Evolutionary conservation across 805 yeast species (phyloP).

Genomic region (Maudiozyma turicensis): DNA sequence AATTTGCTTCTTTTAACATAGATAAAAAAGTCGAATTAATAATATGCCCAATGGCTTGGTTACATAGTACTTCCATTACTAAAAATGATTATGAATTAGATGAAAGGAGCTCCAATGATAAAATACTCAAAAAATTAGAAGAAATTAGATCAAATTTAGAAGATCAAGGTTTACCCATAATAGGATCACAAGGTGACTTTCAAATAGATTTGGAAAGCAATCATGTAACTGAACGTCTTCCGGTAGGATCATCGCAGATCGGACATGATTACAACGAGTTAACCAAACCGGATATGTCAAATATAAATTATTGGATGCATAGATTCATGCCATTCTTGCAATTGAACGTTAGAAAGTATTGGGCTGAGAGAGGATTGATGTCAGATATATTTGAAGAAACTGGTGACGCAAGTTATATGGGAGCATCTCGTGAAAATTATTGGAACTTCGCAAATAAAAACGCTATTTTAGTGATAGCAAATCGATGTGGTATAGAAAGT

Average conservation of each 20-base stretch:
- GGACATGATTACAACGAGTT: slow-evolving; percentile 19
- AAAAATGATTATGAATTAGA: slow-evolving; percentile 7
- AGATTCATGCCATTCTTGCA: slow-evolving; percentile 56
- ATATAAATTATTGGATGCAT: slow-evolving; percentile 64
- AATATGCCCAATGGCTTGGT: slow-evolving; percentile 84
- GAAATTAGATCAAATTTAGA: slow-evolving; percentile 8
- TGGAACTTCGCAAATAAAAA: slow-evolving; percentile 24
- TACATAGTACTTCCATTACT: slow-evolving; percentile 39
- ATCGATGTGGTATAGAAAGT: slow-evolving; percentile 72
- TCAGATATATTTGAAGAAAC: background rate
- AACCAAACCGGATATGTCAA: slow-evolving; percentile 36
- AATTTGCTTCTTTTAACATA: slow-evolving; percentile 50
- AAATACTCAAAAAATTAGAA: slow-evolving; percentile 2
- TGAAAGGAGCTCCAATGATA: slow-evolving; percentile 5
- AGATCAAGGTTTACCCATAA: slow-evolving; percentile 11
- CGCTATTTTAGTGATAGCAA: slow-evolving; percentile 45
- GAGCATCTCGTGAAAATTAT: slow-evolving; percentile 11
- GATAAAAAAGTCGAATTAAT: slow-evolving; percentile 43
- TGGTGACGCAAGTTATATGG: slow-evolving; percentile 14
- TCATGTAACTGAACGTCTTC: slow-evolving; percentile 4
- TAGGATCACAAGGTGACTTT: slow-evolving; percentile 22
- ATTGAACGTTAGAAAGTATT: slow-evolving; percentile 22
- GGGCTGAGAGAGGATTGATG: slow-evolving; percentile 7
- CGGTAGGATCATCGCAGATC: slow-evolving; percentile 5
- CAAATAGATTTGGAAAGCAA: slow-evolving; percentile 15